A percentile compares a stretch with the other conserved stretches of the same genome.
Evolutionary conservation across 1,284 basidiomycete species (phyloP).

Genomic region (Irpex sp.): DNA sequence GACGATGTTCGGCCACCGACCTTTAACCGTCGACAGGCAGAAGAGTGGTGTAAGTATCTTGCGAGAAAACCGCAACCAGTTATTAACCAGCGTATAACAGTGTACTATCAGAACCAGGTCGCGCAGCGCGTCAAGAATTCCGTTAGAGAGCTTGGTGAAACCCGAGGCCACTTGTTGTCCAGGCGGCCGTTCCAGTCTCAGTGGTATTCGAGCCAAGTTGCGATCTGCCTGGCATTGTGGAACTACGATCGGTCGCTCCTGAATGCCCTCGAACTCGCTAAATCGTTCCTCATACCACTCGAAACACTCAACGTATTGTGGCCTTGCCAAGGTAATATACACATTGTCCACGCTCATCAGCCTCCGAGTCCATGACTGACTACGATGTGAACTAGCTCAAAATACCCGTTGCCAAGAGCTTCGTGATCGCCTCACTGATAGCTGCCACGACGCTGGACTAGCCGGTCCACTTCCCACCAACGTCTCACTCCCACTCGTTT

Average conservation of each 20-base stretch:
- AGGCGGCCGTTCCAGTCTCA: slow-evolving; percentile 65
- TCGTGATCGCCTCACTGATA: slow-evolving; percentile 23
- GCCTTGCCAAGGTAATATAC: slow-evolving; percentile 56
- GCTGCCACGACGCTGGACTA: slow-evolving; percentile 21
- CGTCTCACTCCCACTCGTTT: slow-evolving; percentile 24
- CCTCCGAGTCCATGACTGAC: not conserved
- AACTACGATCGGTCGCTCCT: slow-evolving; percentile 53
- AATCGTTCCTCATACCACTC: slow-evolving; percentile 56
- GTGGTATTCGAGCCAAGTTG: slow-evolving; percentile 48
- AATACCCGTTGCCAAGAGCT: slow-evolving; percentile 25
- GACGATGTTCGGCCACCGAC: slow-evolving; percentile 33
- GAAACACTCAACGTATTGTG: slow-evolving; percentile 68
- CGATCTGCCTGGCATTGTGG: slow-evolving; percentile 65
- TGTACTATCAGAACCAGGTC: slow-evolving; percentile 60
- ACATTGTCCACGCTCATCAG: not conserved
- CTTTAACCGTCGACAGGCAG: slow-evolving; percentile 63
- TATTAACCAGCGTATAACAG: slow-evolving; percentile 28
- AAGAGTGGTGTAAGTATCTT: slow-evolving; percentile 68
- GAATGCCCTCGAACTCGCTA: slow-evolving; percentile 63
- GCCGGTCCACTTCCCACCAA: slow-evolving; percentile 22
- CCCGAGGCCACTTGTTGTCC: slow-evolving; percentile 49
- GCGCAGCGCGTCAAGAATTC: slow-evolving; percentile 50
- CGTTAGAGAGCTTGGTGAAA: slow-evolving; percentile 43
- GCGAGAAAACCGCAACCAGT: not conserved
- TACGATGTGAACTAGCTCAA: slow-evolving; percentile 18